A percentile compares a stretch with the other conserved stretches of the same genome.
Conservation (phyloP, 805 yeast species). For the Yarrowia sp. region DNA sequence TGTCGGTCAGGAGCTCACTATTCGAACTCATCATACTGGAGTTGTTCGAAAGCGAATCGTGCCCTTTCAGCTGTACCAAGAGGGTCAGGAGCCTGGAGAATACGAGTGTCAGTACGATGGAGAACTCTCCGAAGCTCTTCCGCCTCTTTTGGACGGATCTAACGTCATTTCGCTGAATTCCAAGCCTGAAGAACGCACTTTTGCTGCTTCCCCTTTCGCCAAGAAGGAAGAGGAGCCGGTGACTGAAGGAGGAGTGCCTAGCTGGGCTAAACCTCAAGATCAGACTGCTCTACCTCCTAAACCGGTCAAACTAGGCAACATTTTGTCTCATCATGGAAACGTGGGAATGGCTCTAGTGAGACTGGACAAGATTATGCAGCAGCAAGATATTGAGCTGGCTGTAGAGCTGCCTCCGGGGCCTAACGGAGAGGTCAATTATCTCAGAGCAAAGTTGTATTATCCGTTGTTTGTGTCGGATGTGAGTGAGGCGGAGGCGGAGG, state of each 20-base stretch:
- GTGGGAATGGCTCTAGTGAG: constrained; percentile 65
- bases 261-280: constrained; percentile 11
- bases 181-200: not conserved
- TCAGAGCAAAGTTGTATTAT: constrained; percentile 9
- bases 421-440: constrained; percentile 16
- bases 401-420: constrained; percentile 34
- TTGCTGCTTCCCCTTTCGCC: constrained; percentile 32
- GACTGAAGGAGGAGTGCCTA: constrained; percentile 49
- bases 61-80: constrained; percentile 53
- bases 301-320: constrained; percentile 37
- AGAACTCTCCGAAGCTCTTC: not conserved
- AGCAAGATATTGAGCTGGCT: constrained; percentile 39
- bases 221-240: constrained; percentile 3
- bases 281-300: constrained; percentile 35
- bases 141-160: not conserved
- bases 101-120: constrained; percentile 7
- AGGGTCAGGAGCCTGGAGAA: constrained; percentile 29
- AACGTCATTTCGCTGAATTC: constrained; percentile 16
- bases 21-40: constrained; percentile 81
- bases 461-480: constrained; percentile 10
- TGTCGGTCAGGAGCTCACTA: constrained; percentile 92
- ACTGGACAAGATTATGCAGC: constrained; percentile 44
- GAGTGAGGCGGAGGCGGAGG: not conserved
- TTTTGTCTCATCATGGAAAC: constrained; percentile 44
- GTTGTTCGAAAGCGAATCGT: constrained; percentile 77